Base-by-base conservation (phyloP, 2,329 filamentous ascomycete species). In the Stagonosporopsis rhizophila region DNA sequence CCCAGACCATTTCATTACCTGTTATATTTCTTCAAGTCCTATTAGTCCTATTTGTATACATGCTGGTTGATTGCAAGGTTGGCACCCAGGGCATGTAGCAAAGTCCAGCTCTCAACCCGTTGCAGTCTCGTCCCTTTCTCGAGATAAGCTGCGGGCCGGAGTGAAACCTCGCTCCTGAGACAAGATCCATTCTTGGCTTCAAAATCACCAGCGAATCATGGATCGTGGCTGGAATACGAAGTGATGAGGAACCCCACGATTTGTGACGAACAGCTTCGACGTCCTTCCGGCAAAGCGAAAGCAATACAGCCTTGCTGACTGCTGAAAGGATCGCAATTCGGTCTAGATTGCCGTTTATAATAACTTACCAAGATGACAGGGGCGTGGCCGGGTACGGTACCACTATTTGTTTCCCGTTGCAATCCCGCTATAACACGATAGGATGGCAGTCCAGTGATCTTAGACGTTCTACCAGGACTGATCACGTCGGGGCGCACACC, bases 361-460 rank as follows among this genome's bases (percentile, higher is more conserved):
- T 14, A 4, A n/a, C 34, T 20, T 39, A 4, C 6, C 20, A 9
- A n/a, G 14, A 32, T n/a, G 4, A 32, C 22, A 8, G 2, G 12
- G 4, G 9, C 22, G n/a, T n/a, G n/a, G n/a, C n/a, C n/a, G 44
- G 44, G 22, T 47, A 47, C 44, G 3, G 37, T 47, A 53, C 44
- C 51, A 32, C 22, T 8, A 9, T 1, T 20, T 17, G 20, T 25
- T 25, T 25, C 23, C 8, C 23, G 23, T 8, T n/a, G n/a, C n/a
- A n/a, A n/a, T n/a, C n/a, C n/a, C n/a, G n/a, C n/a, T n/a, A n/a
- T n/a, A n/a, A n/a, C n/a, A n/a, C n/a, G n/a, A n/a, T n/a, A n/a
- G n/a, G n/a, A n/a, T n/a, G n/a, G n/a, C n/a, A n/a, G n/a, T n/a
- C n/a, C n/a, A n/a, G n/a, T n/a, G n/a, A n/a, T n/a, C n/a, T n/a